Evolutionary conservation across 257 asterid species (phyloP), one percentile per base, ranked within the genome.

Genomic region (Gentiana straminea): DNA sequence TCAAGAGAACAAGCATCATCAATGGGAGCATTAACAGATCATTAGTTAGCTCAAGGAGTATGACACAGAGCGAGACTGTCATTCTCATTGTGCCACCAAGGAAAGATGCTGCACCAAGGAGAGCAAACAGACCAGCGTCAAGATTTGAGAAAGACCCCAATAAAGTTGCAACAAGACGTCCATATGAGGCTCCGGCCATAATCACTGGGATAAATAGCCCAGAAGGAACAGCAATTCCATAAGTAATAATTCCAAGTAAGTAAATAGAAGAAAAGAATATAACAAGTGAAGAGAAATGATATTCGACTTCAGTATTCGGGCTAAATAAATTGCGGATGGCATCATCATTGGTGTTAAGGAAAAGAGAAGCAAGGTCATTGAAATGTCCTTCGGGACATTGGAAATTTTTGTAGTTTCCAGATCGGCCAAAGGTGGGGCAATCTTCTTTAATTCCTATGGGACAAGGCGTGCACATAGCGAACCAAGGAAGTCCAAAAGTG

Each of bases 21-120:
- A 91, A 61, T 1, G 98, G 98, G 65, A 91, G 95, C 96, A 91
- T 91, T 51, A 91, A 61, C 33, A 91, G 80, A 67, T 83, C 70
- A 51, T 91, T 75, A n/a, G 98, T 91, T 45, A 91, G 88, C 67
- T 91, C 98, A 12, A 91, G 82, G 50, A 91, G 82, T 59, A 91
- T 91, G 69, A 91, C 94, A 52, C 98, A 91, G 1, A 91, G 86
- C 1, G 98, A 91, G 4, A 91, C 98, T 0, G 98, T 91, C 98
- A 91, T 91, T 65, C 98, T 83, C 98, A 91, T 91, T 11, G 98
- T 91, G 49, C 98, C 98, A 49, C 98, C 98, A 13, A 91, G 95
- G 73, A 91, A 91, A 6, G 98, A 87, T 61, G 97, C 98, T 33
- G 98, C 95, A 13, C 98, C 98, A 51, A 91, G 92, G 49, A 91